Percentiles rank a stretch among this genome's conserved stretches.
Evolutionary conservation across 2,329 filamentous ascomycete genomes (phyloP).

Genomic region (Seiridium cupressi): DNA sequence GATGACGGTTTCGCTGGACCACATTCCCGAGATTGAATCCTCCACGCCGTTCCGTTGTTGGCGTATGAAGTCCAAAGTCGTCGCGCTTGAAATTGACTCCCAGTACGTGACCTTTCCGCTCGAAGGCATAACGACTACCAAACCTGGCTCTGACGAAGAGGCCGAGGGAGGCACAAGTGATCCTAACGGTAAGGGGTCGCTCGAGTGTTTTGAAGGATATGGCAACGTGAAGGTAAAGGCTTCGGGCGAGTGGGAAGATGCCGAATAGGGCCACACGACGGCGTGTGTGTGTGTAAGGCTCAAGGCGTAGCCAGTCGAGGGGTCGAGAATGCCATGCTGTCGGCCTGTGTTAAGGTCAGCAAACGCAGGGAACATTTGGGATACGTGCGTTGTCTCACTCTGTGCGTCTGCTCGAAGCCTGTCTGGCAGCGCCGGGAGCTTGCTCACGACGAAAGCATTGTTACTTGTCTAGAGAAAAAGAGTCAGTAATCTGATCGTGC

Average conservation of each 20-base stretch:
- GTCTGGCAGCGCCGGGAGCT: slow-evolving; percentile 79
- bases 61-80: slow-evolving; percentile 78
- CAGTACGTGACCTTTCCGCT: slow-evolving; percentile 89
- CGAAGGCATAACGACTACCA: slow-evolving; percentile 81
- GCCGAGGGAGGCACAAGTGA: slow-evolving; percentile 78
- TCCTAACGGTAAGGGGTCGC: slow-evolving; percentile 77
- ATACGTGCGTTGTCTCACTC: slow-evolving; percentile 47
- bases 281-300: slow-evolving; percentile 79
- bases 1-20: slow-evolving; percentile 73
- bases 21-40: slow-evolving; percentile 69
- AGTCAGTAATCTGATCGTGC: background rate
- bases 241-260: slow-evolving; percentile 66
- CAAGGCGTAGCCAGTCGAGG: slow-evolving; percentile 70
- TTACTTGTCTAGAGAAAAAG: slow-evolving; percentile 67
- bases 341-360: slow-evolving; percentile 41
- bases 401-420: slow-evolving; percentile 65
- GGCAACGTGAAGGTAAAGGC: slow-evolving; percentile 80
- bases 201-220: slow-evolving; percentile 62
- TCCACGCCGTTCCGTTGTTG: slow-evolving; percentile 81
- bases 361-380: background rate
- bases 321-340: slow-evolving; percentile 66
- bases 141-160: slow-evolving; percentile 75
- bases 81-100: slow-evolving; percentile 90
- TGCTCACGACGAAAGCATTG: slow-evolving; percentile 80
- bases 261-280: slow-evolving; percentile 85